These are phyloP conservation scores for Aureobasidium melanogenum DNA, from an alignment of 2,329 filamentous ascomycete genomes.

Conservation along the genomic window DNA sequence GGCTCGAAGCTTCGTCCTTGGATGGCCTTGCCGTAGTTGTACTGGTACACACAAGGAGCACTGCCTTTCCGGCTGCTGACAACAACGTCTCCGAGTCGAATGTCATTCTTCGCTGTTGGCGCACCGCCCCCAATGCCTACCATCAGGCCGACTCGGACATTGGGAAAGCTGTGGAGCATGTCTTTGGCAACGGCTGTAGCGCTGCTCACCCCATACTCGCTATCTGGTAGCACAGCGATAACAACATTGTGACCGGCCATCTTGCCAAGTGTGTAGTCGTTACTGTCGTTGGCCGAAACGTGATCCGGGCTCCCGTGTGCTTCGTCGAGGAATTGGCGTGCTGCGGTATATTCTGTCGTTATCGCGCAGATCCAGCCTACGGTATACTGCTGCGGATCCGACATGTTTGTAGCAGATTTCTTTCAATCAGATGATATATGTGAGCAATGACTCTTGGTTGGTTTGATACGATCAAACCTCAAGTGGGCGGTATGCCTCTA, in stretches of 20 bases:
- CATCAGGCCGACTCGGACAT: slow-evolving; percentile 17
- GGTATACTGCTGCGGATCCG: slow-evolving; percentile 12
- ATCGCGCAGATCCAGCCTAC: slow-evolving; percentile 19
- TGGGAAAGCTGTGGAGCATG: slow-evolving; percentile 13
- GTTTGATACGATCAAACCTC: background rate
- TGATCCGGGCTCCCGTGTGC: too few species aligned
- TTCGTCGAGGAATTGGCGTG: too few species aligned
- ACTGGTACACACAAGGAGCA: slow-evolving; percentile 17
- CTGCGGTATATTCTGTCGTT: background rate
- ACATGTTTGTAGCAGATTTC: background rate
- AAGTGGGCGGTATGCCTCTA: too few species aligned
- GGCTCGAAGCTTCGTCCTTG: background rate
- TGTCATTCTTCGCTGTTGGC: slow-evolving; percentile 14
- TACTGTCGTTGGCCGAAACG: too few species aligned
- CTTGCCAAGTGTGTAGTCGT: too few species aligned
- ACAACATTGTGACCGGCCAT: too few species aligned
- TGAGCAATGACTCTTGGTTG: too few species aligned
- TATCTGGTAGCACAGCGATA: too few species aligned
- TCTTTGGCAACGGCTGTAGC: background rate
- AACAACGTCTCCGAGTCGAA: slow-evolving; percentile 23
- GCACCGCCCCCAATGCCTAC: slow-evolving; percentile 21
- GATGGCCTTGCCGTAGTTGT: background rate
- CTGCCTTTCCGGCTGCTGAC: slow-evolving; percentile 15
- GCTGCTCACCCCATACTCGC: too few species aligned
- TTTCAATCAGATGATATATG: too few species aligned